phyloP scores from a whole-genome alignment of 164 flowering plant species.

The Litsea cubeba region DNA sequence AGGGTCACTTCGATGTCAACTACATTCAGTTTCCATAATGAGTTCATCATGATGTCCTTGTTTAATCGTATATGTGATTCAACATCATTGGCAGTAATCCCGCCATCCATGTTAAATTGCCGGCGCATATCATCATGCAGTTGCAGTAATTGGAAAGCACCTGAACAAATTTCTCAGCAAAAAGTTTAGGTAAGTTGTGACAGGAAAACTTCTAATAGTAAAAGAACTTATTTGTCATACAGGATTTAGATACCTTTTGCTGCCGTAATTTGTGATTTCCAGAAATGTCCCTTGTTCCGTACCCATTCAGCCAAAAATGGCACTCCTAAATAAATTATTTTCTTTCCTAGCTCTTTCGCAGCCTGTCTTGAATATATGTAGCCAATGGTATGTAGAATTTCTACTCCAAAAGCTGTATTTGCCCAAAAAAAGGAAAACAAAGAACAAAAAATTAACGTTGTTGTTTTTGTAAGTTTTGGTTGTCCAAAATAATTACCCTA shows the following conservation, averaged over 20 bases:
- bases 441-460: not conserved
- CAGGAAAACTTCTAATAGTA: not conserved
- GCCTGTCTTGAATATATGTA: constrained; percentile 82
- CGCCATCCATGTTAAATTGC: constrained; percentile 53
- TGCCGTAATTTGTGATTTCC: constrained; percentile 89
- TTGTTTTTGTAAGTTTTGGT: too few relatives aligned
- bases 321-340: constrained; percentile 73
- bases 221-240: not conserved
- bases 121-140: constrained; percentile 65
- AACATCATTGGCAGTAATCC: constrained; percentile 43
- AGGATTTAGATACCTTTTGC: constrained; percentile 59
- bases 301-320: constrained; percentile 97
- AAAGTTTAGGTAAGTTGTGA: not conserved
- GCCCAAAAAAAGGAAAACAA: not conserved
- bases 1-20: constrained; percentile 92
- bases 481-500: too few relatives aligned
- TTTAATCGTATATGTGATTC: constrained; percentile 62
- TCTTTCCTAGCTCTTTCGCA: constrained; percentile 91
- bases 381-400: constrained; percentile 76
- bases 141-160: constrained; percentile 87
- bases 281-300: constrained; percentile 80
- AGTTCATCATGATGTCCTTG: constrained; percentile 67
- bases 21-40: constrained; percentile 89
- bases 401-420: constrained; percentile 70
- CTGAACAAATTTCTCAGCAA: constrained; percentile 30